phyloP scores from a whole-genome alignment of 2,329 filamentous ascomycete species.

The Fusarium beomiforme region DNA sequence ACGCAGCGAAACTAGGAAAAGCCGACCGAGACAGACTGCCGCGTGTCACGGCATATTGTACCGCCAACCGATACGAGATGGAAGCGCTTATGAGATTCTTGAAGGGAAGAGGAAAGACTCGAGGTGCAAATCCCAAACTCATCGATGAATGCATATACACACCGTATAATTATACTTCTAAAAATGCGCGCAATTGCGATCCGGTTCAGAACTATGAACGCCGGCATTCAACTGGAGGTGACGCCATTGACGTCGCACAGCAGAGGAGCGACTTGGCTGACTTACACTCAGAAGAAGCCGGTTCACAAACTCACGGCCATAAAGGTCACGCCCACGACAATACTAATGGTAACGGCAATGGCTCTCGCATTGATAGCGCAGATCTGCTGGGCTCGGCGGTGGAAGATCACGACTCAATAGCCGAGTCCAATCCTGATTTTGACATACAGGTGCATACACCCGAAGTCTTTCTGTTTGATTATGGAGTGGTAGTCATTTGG shows the following conservation, averaged over 20 bases:
- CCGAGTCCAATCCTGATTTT: conserved; percentile 72
- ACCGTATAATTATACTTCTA: conserved; percentile 80
- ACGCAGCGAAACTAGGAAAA: conserved; percentile 92
- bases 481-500: conserved; percentile 98
- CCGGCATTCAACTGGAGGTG: conserved; percentile 80
- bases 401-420: conserved; percentile 51
- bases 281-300: conserved; percentile 56
- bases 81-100: conserved; percentile 90
- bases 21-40: conserved; percentile 89
- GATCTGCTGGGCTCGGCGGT: conserved; percentile 49
- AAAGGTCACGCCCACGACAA: conserved; percentile 39
- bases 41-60: conserved; percentile 95
- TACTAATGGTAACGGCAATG: conserved; percentile 40
- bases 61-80: conserved; percentile 89
- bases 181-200: conserved; percentile 48
- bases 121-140: conserved; percentile 85
- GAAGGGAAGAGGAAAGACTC: conserved; percentile 81
- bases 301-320: conserved; percentile 43
- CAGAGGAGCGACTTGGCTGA: conserved; percentile 72
- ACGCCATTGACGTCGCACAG: conserved; percentile 54
- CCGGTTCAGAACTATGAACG: conserved; percentile 66
- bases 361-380: conserved; percentile 43
- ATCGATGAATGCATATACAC: conserved; percentile 99
- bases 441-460: conserved; percentile 91
- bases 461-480: conserved; percentile 96